These are phyloP conservation scores for Podaxis mareebaensis DNA, from an alignment of 768 basidiomycete species.

Conservation along the genomic window DNA sequence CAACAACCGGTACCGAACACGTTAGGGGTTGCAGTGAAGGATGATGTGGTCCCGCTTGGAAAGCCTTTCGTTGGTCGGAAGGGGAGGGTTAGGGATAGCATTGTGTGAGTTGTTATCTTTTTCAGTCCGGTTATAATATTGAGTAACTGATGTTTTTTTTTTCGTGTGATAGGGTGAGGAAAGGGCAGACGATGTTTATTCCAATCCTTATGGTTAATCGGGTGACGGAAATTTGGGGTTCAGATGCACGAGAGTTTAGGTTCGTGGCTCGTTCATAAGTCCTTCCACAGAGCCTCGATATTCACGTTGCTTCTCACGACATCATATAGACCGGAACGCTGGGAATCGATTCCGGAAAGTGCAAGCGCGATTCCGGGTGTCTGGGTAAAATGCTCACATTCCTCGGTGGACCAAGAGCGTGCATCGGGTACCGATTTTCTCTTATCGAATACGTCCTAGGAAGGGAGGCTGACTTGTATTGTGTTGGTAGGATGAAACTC, in stretches of 20 bases:
- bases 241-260: slow-evolving; percentile 65
- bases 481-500: slow-evolving; percentile 27
- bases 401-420: slow-evolving; percentile 63
- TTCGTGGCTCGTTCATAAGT: slow-evolving; percentile 21
- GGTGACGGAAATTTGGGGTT: slow-evolving; percentile 57
- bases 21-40: slow-evolving; percentile 44
- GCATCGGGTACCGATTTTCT: slow-evolving; percentile 69
- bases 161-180: slow-evolving; percentile 33
- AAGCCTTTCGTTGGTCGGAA: slow-evolving; percentile 44
- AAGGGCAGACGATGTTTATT: slow-evolving; percentile 47
- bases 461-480: not conserved
- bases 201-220: slow-evolving; percentile 57
- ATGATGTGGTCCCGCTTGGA: slow-evolving; percentile 53
- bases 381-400: slow-evolving; percentile 62
- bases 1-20: slow-evolving; percentile 45
- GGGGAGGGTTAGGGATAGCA: slow-evolving; percentile 39
- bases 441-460: slow-evolving; percentile 47
- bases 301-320: not conserved
- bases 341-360: slow-evolving; percentile 48
- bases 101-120: slow-evolving; percentile 30
- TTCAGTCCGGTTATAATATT: not conserved
- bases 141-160: not conserved
- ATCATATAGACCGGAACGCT: slow-evolving; percentile 62
- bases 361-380: slow-evolving; percentile 54
- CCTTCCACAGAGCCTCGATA: not conserved